Conservation (phyloP, 2,329 filamentous ascomycete genomes). For the Incumbomyces delicatus region DNA sequence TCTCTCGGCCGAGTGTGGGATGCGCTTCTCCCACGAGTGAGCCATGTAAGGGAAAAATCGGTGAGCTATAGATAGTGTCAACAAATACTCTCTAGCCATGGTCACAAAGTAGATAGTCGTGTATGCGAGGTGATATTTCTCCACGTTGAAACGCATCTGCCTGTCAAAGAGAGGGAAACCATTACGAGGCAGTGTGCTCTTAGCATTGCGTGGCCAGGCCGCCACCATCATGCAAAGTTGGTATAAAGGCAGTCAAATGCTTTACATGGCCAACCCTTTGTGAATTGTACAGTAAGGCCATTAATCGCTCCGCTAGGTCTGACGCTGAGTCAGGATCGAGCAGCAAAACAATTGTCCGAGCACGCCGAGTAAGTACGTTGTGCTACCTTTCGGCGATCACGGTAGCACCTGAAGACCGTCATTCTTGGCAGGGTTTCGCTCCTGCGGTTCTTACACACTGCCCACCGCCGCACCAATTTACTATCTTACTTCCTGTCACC, state of each 20-base stretch:
- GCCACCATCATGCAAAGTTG: neutral
- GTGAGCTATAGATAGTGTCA: neutral
- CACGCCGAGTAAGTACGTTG: slow-evolving; percentile 4
- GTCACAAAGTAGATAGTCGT: neutral
- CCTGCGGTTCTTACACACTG: slow-evolving; percentile 6
- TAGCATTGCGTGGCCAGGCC: slow-evolving; percentile 19
- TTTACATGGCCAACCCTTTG: neutral
- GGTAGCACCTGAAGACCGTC: slow-evolving; percentile 1
- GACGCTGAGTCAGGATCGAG: neutral
- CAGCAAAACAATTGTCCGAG: no score
- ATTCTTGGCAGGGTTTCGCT: slow-evolving; percentile 5
- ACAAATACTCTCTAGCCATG: no score
- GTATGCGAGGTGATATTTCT: neutral
- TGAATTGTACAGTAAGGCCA: neutral
- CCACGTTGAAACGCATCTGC: slow-evolving; percentile 7
- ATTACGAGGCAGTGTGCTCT: slow-evolving; percentile 15
- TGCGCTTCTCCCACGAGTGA: neutral
- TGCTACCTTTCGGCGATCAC: slow-evolving; percentile 1
- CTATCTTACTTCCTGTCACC: slow-evolving; percentile 17
- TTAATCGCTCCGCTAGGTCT: neutral
- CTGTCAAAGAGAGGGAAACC: neutral
- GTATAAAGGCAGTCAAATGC: neutral
- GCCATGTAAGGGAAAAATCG: slow-evolving; percentile 2
- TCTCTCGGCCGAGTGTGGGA: slow-evolving; percentile 2
- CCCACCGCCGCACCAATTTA: slow-evolving; percentile 19